phyloP scores from a whole-genome alignment of 495 filamentous ascomycete genomes.

The Lasiosphaeria hispida region DNA sequence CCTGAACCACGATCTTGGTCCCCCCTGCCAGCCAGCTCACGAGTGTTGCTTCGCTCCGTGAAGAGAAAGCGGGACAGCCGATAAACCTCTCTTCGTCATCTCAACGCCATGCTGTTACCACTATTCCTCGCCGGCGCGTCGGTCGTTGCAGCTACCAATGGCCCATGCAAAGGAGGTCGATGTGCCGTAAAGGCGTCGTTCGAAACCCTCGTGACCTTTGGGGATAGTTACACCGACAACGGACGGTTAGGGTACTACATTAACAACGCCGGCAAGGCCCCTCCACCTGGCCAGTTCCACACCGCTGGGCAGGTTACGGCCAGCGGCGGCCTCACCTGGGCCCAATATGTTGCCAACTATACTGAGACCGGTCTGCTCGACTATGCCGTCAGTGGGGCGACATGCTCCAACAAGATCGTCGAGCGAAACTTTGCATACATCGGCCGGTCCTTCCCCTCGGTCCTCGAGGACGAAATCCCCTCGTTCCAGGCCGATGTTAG shows the following conservation, averaged over 20 bases:
- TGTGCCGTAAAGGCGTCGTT: conserved; percentile 21
- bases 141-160: conserved; percentile 15
- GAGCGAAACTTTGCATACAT: conserved; percentile 49
- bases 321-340: conserved; percentile 67
- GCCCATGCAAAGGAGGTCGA: conserved; percentile 6
- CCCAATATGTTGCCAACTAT: conserved; percentile 56
- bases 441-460: conserved; percentile 55
- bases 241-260: conserved; percentile 60
- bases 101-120: conserved; percentile 25
- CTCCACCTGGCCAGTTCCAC: conserved; percentile 56
- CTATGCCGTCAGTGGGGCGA: conserved; percentile 69
- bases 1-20: neutral
- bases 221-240: conserved; percentile 76
- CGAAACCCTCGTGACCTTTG: conserved; percentile 50
- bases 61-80: neutral
- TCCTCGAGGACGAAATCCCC: conserved; percentile 65
- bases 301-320: conserved; percentile 47
- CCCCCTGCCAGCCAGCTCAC: neutral
- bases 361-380: conserved; percentile 63
- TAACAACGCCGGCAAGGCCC: conserved; percentile 53
- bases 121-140: conserved; percentile 25
- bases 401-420: conserved; percentile 66
- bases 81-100: neutral
- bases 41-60: too few relatives aligned
- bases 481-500: conserved; percentile 62